phyloP scores from a whole-genome alignment of 2,329 filamentous ascomycete species.

The Fusarium humuli region DNA sequence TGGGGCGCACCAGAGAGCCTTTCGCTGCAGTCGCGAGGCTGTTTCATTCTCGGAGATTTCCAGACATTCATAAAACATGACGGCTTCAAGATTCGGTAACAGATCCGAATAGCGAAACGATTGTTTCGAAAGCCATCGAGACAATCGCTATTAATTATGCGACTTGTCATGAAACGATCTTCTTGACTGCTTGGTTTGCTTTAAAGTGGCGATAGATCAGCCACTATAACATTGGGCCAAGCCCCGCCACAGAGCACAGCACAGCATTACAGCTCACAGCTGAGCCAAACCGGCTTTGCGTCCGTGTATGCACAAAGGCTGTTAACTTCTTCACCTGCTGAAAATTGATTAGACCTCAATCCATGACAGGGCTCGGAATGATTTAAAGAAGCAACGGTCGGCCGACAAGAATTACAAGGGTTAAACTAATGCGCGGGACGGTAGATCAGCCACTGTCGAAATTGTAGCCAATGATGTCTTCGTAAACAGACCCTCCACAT shows the following conservation, averaged over 20 bases:
- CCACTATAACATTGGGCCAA: not conserved
- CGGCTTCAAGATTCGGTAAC: not conserved
- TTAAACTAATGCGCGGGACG: not conserved
- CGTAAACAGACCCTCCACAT: not conserved
- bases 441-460: not conserved
- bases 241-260: not conserved
- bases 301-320: not conserved
- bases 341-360: not conserved
- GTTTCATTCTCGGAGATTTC: not conserved
- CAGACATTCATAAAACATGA: not conserved
- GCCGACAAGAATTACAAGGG: not conserved
- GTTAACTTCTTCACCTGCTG: not conserved
- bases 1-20: not conserved
- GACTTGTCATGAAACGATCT: not conserved
- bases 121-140: too few species aligned
- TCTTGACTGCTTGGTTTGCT: not conserved
- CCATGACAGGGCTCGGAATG: not conserved
- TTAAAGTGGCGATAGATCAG: not conserved
- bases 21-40: not conserved
- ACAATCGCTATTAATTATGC: not conserved
- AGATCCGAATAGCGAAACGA: not conserved
- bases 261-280: too few species aligned
- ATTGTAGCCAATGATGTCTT: not conserved
- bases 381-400: not conserved
- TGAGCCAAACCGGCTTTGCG: too few species aligned